Percentiles rank a stretch among this genome's conserved stretches.
These are phyloP conservation scores for Pochonia chlamydosporia DNA, from an alignment of 2,329 filamentous ascomycete genomes.

Conservation along the genomic window DNA sequence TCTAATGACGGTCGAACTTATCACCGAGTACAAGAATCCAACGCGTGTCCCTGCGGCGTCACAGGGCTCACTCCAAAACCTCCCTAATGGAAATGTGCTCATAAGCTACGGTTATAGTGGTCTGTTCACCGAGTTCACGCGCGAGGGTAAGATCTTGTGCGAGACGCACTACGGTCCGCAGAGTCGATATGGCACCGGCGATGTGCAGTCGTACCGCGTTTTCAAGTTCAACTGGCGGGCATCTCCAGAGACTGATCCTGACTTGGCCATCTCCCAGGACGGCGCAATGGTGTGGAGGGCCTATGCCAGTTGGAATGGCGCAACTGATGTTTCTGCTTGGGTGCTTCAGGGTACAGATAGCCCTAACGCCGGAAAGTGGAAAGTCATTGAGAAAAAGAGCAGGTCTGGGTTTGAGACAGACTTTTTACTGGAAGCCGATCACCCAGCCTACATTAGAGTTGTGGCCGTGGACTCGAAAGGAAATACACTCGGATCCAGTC, in stretches of 20 bases:
- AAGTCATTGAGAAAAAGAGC: not conserved
- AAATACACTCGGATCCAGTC: slow-evolving; percentile 4
- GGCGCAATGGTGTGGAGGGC: slow-evolving; percentile 11
- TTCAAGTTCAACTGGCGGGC: slow-evolving; percentile 23
- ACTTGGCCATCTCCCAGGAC: slow-evolving; percentile 4
- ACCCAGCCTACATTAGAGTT: slow-evolving; percentile 2
- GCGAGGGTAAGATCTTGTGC: slow-evolving; percentile 15
- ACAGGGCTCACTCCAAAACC: slow-evolving; percentile 11
- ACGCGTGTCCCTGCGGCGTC: slow-evolving; percentile 4
- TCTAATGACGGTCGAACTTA: slow-evolving; percentile 4
- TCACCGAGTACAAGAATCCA: slow-evolving; percentile 10
- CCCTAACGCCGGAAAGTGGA: not conserved
- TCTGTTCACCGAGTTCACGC: slow-evolving; percentile 20
- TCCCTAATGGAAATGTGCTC: slow-evolving; percentile 35
- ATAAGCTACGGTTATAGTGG: slow-evolving; percentile 34
- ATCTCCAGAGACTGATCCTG: slow-evolving; percentile 13
- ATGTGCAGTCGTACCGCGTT: slow-evolving; percentile 21
- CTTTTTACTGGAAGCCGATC: slow-evolving; percentile 4
- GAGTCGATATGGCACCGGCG: slow-evolving; percentile 9
- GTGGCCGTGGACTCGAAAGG: slow-evolving; percentile 6
- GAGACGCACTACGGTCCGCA: slow-evolving; percentile 18
- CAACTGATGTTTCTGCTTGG: slow-evolving; percentile 27
- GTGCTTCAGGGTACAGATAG: slow-evolving; percentile 28
- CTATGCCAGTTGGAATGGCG: slow-evolving; percentile 34
- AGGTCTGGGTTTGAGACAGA: slow-evolving; percentile 7